Evolutionary conservation across 2,329 filamentous ascomycete species (phyloP), one percentile per base, ranked within the genome.

Genomic region (Mycosphaerella sp.): DNA sequence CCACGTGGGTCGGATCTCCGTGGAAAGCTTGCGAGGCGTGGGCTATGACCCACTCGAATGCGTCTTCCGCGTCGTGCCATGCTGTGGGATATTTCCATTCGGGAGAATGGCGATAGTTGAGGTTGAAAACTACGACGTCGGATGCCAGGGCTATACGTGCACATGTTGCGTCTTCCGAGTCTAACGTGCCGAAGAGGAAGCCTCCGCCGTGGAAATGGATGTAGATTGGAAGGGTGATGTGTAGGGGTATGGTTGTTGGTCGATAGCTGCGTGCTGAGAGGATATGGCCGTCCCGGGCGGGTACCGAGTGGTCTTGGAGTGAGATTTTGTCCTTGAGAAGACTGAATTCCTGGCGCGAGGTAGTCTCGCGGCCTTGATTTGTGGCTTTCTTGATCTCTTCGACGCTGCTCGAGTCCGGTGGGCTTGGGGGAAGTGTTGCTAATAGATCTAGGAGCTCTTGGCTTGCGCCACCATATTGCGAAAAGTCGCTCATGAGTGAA

Each of bases 31-130:
- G 56, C 0, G 73, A 25, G 21, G 21, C 70, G 50, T 77, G 66
- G 12, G 66, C 64, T 44, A 79, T 73, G 0, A 79, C 61, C 80
- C 79, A 84, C 14, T 71, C 66, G 28, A 80, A 76, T 0, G 74
- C 72, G 41, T 82, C 80, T 51, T 79, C 73, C 0, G 70, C 63
- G 41, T 84, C 80, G 39, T 76, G 54, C 73, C 74, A 80, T 0
- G 74, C 71, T 0, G 71, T 75, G 0, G 80, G 80, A 50, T 76
- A 82, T 0, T 52, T 58, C 54, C 73, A 66, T 45, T 81, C 75
- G 0, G 79, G 79, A 0, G 79, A 79, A 58, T 82, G 79, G 0
- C 80, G 74, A 60, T 82, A 82, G 56, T 80, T 79, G 10, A 81
- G 67, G 37, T 79, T 78, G 1, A 81, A 58, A 0, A 81, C 77